phyloP scores from a whole-genome alignment of 2,329 filamentous ascomycete species.

The Neurospora sp. region DNA sequence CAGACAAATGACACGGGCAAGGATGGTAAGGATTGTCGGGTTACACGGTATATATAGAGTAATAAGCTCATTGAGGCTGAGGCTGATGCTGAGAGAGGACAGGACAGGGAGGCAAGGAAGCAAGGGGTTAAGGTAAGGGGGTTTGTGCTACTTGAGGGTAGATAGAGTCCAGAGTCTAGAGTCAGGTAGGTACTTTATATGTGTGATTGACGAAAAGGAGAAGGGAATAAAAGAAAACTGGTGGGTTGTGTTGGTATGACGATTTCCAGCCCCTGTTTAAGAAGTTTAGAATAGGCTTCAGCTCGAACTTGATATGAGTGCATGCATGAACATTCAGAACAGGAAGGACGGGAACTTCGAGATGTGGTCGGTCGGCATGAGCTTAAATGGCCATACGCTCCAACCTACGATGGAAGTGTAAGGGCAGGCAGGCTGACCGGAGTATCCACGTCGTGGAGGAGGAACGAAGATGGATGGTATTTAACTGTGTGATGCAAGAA shows the following conservation, averaged over 20 bases:
- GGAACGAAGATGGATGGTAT: no score
- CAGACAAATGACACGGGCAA: not conserved
- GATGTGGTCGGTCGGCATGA: no score
- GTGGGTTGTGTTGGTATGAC: not conserved
- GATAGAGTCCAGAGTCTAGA: not conserved
- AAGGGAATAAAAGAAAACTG: not conserved
- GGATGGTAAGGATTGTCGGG: not conserved
- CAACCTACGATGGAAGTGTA: no score
- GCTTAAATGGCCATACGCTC: no score
- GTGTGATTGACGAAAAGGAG: not conserved
- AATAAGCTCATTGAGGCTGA: not conserved
- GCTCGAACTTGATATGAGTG: no score
- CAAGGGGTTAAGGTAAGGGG: not conserved
- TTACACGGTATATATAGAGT: not conserved
- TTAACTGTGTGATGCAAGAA: no score
- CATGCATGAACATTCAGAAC: no score
- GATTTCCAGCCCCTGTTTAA: no score
- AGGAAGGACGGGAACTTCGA: no score
- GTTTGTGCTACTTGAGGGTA: not conserved
- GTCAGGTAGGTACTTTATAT: not conserved
- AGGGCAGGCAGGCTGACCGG: no score
- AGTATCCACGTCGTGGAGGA: no score
- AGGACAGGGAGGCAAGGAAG: not conserved
- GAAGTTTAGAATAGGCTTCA: no score
- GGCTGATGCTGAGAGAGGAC: not conserved